Evolutionary conservation across 495 filamentous ascomycete genomes (phyloP), one percentile per base, ranked within the genome.

Genomic region (Pseudomonodictys pantanalensis): DNA sequence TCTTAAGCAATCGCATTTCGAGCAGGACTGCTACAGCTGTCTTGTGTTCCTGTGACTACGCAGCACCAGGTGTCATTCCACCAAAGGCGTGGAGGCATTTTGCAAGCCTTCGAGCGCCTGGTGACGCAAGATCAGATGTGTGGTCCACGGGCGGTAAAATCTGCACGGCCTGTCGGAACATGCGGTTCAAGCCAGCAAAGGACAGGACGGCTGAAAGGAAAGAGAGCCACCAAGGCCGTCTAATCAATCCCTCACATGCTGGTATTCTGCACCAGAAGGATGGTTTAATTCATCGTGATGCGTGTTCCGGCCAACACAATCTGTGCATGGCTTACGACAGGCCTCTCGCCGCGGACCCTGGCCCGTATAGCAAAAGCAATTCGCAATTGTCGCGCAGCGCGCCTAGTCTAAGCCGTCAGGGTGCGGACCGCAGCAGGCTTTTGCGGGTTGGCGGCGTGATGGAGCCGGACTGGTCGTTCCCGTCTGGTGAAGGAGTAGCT

Each of bases 181-280:
- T 26, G n/a, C 23, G 4, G 15, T 43, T 42, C 44, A 42, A 22
- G 55, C 39, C n/a, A 55, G 32, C 45, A 18, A 6, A 4, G 35
- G 26, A 9, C 17, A n/a, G 30, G 52, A 56, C 64, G 58, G 64
- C 60, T 63, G 59, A 63, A 67, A 43, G 63, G 64, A 59, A 56
- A 50, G 29, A 24, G 35, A 54, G 20, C 46, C 32, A 46, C 51
- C 38, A 65, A 32, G 22, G 32, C 47, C 32, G 41, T 18, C 43
- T 59, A 53, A 67, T 67, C 54, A 63, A 62, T 59, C 35, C 52
- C 51, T 23, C 59, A 58, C 53, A 52, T 58, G 52, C 46, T 62
- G 25, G 47, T 26, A 26, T 30, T 25, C 47, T 46, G 18, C 10
- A 41, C 45, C 20, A 11, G 23, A 49, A 24, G 15, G 29, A 15